Percentiles rank a stretch among this genome's conserved stretches.
These are phyloP conservation scores for Radiomyces spectabilis DNA, from an alignment of 192 early-diverging fungal genomes.

Conservation along the genomic window DNA sequence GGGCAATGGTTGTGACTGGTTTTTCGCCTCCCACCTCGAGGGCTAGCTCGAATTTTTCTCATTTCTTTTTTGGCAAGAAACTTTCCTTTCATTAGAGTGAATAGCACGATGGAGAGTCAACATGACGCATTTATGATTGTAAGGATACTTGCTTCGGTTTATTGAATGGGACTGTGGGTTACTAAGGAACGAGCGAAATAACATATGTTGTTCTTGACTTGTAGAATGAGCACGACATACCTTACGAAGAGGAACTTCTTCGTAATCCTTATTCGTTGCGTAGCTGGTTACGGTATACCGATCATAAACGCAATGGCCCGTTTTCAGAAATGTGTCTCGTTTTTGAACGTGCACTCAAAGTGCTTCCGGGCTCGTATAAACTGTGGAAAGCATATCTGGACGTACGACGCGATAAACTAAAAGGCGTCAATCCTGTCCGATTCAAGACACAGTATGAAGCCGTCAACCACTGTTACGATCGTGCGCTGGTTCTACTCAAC, in stretches of 20 bases:
- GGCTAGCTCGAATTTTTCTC: no score
- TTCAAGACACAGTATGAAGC: slow-evolving; percentile 53
- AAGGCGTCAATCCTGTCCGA: slow-evolving; percentile 43
- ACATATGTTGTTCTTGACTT: neutral
- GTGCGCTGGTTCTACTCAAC: slow-evolving; percentile 83
- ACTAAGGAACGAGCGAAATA: no score
- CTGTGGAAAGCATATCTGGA: slow-evolving; percentile 90
- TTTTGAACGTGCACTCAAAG: slow-evolving; percentile 82
- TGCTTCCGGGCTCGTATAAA: slow-evolving; percentile 92
- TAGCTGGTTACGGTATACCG: slow-evolving; percentile 85
- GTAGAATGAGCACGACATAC: slow-evolving; percentile 50
- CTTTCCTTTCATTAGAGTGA: no score
- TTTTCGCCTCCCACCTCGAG: no score
- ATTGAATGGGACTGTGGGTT: no score
- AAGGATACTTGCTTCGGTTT: no score
- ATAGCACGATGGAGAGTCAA: no score
- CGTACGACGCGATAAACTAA: slow-evolving; percentile 42
- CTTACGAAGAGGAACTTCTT: slow-evolving; percentile 65
- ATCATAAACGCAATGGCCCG: slow-evolving; percentile 63
- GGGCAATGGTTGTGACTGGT: no score
- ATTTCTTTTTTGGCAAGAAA: no score
- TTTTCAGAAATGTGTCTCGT: slow-evolving; percentile 49
- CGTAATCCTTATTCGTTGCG: slow-evolving; percentile 63
- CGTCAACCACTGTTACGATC: slow-evolving; percentile 76
- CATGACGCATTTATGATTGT: no score